Percentiles rank a stretch among this genome's conserved stretches.
These are phyloP conservation scores for Farysia itapuensis DNA, from an alignment of 1,284 basidiomycete genomes.

Conservation along the genomic window DNA sequence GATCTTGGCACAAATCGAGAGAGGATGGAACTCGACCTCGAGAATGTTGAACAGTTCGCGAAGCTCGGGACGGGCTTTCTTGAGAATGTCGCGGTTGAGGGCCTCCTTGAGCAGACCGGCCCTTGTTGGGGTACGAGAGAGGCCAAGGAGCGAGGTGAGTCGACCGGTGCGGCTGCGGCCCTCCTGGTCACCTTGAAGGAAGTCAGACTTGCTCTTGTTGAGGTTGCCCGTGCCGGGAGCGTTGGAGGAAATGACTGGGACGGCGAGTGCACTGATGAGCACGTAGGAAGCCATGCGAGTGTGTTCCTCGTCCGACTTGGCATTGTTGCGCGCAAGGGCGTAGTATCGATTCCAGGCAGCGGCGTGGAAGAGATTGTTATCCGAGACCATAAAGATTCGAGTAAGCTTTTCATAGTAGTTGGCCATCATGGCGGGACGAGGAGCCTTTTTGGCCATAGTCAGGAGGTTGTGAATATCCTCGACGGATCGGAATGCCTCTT, in stretches of 20 bases:
- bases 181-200: slow-evolving; percentile 67
- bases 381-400: slow-evolving; percentile 84
- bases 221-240: slow-evolving; percentile 66
- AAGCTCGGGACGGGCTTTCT: slow-evolving; percentile 75
- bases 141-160: slow-evolving; percentile 82
- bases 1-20: slow-evolving; percentile 79
- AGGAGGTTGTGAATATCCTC: slow-evolving; percentile 97
- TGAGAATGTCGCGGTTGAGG: slow-evolving; percentile 75
- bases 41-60: slow-evolving; percentile 85
- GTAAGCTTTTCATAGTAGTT: slow-evolving; percentile 99
- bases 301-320: slow-evolving; percentile 70
- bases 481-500: slow-evolving; percentile 96
- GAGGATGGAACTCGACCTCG: slow-evolving; percentile 92
- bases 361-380: slow-evolving; percentile 90
- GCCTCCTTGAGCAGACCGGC: slow-evolving; percentile 70
- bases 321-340: slow-evolving; percentile 49
- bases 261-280: slow-evolving; percentile 86
- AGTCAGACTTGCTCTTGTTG: slow-evolving; percentile 61
- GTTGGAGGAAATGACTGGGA: slow-evolving; percentile 75
- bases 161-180: slow-evolving; percentile 69
- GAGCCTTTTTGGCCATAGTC: slow-evolving; percentile 82
- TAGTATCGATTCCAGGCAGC: slow-evolving; percentile 89
- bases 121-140: slow-evolving; percentile 82
- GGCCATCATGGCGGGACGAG: slow-evolving; percentile 94
- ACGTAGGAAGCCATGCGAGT: slow-evolving; percentile 85